Base-by-base conservation (phyloP, 257 asterid genomes). In the Parsonsia alboflavescens region DNA sequence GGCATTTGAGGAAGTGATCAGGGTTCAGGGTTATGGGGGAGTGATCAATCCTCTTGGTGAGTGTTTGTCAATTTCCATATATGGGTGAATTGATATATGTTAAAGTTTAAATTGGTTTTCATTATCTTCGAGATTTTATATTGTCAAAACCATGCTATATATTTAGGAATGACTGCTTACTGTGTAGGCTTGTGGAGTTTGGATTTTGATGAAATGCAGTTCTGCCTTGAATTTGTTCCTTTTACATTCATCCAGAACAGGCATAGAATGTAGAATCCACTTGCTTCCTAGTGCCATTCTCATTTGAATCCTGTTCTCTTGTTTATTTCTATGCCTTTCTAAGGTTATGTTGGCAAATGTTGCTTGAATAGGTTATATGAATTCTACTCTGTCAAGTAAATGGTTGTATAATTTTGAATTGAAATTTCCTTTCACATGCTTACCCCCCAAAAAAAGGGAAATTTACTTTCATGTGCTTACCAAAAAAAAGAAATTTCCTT, bases 11-110 rank as follows among this genome's bases (percentile, higher is more conserved):
- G 99, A 95, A 71, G 99, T 95, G 64, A 87, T 90, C 26, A 87
- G 98, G 76, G 92, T 87, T 65, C 98, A 95, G 70, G 99, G 99
- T 19, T 95, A 95, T 80, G 93, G 96, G 62, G 99, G 99, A 80
- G 99, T 90, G 89, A 84, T 90, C 73, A 95, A 95, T 80, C 98
- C 99, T 75, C 92, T 95, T 41, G 96, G 99, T 95, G 79, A 82
- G 90, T 80, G 56, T 45, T 61, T 8, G 30, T 42, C 59, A 45
- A 61, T 44, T 52, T 7, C 45, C 41, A 22, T 11, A 30, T 17
- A 26, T 33, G 19, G 50, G 52, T 64, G 17, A 30, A 72, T 44
- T 48, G 24, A 57, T 21, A 41, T 28, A 21, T 21, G 21, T 22
- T 49, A 12, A 5, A 6, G 52, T 36, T 13, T 42, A 9, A 59